Base-by-base conservation (phyloP, 306 rosid species). In the Lathyrus aphaca region DNA sequence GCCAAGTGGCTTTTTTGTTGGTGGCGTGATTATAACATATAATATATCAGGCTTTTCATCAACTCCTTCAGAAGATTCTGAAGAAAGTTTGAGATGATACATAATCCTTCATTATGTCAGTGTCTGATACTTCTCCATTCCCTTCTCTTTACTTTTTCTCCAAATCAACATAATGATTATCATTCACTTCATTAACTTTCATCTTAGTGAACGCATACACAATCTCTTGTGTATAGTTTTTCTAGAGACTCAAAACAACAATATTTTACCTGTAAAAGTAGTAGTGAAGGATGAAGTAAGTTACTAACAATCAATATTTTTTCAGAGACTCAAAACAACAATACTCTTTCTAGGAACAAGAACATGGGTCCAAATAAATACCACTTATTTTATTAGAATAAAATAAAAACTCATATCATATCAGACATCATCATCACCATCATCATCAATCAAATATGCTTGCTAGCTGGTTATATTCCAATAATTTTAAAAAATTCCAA, bases 101-200 rank as follows among this genome's bases (percentile, higher is more conserved):
- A 0, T 91, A 91, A 77, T 91, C 95, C 77, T 83, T 82, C 55
- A 46, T 72, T 7, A 86, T 87, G 59, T 90, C 96, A 18, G 91
- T 59, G 70, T 94, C 97, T 3, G 97, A 89, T 60, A 75, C 82
- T 45, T 89, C 89, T 56, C 82, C 97, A 78, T 82, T 85, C 51
- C 85, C 80, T 65, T 82, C 81, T 50, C 72, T 88, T 18, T 62
- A 64, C 68, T 85, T 87, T 81, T 76, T 86, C 79, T 93, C 96
- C 73, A 85, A 53, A 73, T 80, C 85, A 73, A 68, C 80, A 53
- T 83, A 90, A 77, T 67, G 75, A 76, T 76, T 81, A 62, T 83
- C 88, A 55, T 82, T 43, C 72, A 56, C 86, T 51, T 81, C 90
- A 49, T 80, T 86, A 27, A 75, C 82, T 84, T 86, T 81, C 80